A percentile compares a stretch with the other conserved stretches of the same genome.
These are phyloP conservation scores for Scedosporium minutisporum DNA, from an alignment of 2,329 filamentous ascomycete genomes.

Conservation along the genomic window DNA sequence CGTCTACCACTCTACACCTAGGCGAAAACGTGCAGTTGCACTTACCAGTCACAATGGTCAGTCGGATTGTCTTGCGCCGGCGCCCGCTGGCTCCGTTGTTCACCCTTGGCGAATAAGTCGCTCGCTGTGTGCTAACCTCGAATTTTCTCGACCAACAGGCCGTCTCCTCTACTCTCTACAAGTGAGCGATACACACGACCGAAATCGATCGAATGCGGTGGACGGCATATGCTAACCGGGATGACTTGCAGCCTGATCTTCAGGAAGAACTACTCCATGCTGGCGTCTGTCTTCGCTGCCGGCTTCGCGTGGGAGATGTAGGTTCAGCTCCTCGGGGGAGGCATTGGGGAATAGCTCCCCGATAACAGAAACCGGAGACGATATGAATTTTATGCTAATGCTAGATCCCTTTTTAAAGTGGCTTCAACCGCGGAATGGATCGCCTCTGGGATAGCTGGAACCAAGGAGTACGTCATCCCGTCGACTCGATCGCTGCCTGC, in stretches of 20 bases:
- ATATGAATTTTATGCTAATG: neutral
- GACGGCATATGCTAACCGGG: neutral
- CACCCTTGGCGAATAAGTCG: neutral
- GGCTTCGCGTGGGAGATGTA: conserved; percentile 95
- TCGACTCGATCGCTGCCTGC: neutral
- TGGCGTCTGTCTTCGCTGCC: conserved; percentile 73
- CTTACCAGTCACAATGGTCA: conserved; percentile 46
- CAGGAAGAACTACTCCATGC: conserved; percentile 79
- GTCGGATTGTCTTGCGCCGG: conserved; percentile 14
- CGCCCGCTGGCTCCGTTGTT: neutral
- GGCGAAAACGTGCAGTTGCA: conserved; percentile 9
- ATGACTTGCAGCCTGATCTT: conserved; percentile 58
- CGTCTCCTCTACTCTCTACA: neutral
- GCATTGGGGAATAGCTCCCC: neutral
- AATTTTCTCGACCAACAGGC: neutral
- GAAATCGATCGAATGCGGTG: neutral
- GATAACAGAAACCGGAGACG: neutral
- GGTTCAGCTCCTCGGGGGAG: conserved; percentile 24
- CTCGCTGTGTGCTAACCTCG: neutral
- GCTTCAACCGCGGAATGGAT: conserved; percentile 74
- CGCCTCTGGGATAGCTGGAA: conserved; percentile 86
- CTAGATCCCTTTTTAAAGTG: conserved; percentile 39
- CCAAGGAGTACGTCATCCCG: conserved; percentile 63
- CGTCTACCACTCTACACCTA: neutral
- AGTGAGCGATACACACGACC: conserved; percentile 1